Evolutionary conservation across 1,284 basidiomycete species (phyloP).

Genomic region (Cutaneotrichosporon sp.): DNA sequence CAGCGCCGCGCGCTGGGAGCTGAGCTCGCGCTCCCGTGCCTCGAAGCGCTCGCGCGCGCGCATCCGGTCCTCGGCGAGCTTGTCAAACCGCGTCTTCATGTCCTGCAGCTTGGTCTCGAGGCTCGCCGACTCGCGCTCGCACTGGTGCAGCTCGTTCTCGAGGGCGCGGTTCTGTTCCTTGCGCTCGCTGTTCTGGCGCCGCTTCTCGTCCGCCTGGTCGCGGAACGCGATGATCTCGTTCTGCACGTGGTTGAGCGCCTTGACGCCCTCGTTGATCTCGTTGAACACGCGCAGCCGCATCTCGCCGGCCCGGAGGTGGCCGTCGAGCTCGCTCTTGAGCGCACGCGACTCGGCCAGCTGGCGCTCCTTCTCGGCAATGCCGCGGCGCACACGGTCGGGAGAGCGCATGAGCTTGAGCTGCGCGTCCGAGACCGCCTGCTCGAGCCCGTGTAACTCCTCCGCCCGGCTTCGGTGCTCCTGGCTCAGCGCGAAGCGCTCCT

Average conservation of each 20-base stretch:
- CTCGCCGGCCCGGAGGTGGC: conserved; percentile 72
- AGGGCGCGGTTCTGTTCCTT: conserved; percentile 55
- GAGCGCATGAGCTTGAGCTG: conserved; percentile 78
- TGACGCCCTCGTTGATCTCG: conserved; percentile 66
- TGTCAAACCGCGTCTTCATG: conserved; percentile 60
- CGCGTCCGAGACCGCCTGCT: conserved; percentile 59
- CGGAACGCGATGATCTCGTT: conserved; percentile 48
- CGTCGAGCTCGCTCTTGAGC: conserved; percentile 63
- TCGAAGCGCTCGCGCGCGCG: conserved; percentile 54
- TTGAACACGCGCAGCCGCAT: conserved; percentile 68
- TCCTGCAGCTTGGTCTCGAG: conserved; percentile 70
- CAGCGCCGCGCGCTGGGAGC: conserved; percentile 58
- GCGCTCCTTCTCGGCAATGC: conserved; percentile 69
- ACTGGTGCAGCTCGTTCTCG: conserved; percentile 58
- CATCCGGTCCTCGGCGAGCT: not conserved
- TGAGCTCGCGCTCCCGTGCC: conserved; percentile 67
- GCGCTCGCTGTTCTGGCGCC: conserved; percentile 63
- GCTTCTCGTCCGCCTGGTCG: conserved; percentile 61
- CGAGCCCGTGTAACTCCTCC: conserved; percentile 20
- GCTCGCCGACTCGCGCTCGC: conserved; percentile 58
- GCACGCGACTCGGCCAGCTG: conserved; percentile 63
- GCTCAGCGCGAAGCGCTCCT: conserved; percentile 53
- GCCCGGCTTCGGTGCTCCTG: not conserved
- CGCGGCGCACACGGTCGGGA: conserved; percentile 77
- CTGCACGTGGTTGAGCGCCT: conserved; percentile 64